These are phyloP conservation scores for Metschnikowia cubensis DNA, from an alignment of 805 yeast species.

Conservation along the genomic window DNA sequence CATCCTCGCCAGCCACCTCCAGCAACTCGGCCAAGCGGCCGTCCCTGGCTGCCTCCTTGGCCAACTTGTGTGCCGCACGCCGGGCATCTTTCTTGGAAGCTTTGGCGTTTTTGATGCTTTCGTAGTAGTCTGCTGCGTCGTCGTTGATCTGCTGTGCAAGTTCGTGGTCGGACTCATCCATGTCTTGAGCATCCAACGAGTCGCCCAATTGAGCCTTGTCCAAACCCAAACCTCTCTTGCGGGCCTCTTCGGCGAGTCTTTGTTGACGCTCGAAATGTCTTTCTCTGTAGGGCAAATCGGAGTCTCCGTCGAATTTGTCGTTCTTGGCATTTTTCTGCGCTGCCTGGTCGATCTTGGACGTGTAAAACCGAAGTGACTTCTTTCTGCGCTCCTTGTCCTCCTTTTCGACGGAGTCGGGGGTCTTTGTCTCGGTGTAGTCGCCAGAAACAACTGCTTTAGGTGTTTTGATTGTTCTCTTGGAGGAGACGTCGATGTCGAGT, in stretches of 20 bases:
- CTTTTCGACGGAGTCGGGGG: conserved; percentile 72
- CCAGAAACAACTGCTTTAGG: conserved; percentile 21
- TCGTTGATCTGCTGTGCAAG: conserved; percentile 40
- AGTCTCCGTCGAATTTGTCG: conserved; percentile 71
- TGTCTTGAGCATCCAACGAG: conserved; percentile 51
- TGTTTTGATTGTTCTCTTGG: conserved; percentile 48
- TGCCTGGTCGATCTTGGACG: conserved; percentile 91
- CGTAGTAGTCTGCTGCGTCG: conserved; percentile 55
- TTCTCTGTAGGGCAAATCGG: conserved; percentile 88
- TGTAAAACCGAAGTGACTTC: conserved; percentile 86
- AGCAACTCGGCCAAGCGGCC: conserved; percentile 74
- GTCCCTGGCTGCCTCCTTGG: conserved; percentile 75
- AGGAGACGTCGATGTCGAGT: conserved; percentile 43
- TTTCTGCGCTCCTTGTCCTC: conserved; percentile 82
- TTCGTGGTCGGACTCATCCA: conserved; percentile 45
- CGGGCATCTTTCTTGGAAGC: conserved; percentile 50
- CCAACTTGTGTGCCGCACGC: conserved; percentile 60
- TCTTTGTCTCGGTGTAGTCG: conserved; percentile 64
- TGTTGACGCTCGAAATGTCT: conserved; percentile 87
- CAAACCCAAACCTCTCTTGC: conserved; percentile 62
- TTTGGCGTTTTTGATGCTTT: conserved; percentile 47
- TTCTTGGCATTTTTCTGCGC: conserved; percentile 48
- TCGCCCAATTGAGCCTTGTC: conserved; percentile 51
- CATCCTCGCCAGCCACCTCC: conserved; percentile 67
- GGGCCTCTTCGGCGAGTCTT: conserved; percentile 81